phyloP scores from a whole-genome alignment of 768 basidiomycete species.

The Lactarius sp. region DNA sequence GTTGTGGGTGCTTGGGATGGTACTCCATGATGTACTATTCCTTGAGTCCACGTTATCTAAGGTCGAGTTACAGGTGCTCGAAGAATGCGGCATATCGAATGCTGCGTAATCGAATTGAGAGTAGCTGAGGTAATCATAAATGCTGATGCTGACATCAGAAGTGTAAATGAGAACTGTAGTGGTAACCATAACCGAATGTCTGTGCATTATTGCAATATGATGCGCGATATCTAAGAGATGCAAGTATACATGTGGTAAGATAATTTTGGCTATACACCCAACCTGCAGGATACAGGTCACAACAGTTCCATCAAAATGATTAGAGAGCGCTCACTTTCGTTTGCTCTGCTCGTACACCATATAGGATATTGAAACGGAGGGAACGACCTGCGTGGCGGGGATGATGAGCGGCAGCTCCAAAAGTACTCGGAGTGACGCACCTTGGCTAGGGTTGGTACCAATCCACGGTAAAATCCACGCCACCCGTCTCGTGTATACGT shows the following conservation, averaged over 20 bases:
- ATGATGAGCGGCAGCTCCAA: neutral
- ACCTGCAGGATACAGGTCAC: constrained; percentile 1
- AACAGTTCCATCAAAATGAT: neutral
- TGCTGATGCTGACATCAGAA: neutral
- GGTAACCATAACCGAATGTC: constrained; percentile 8
- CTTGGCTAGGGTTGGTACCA: constrained; percentile 92
- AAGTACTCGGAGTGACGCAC: constrained; percentile 34
- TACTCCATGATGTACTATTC: constrained; percentile 49
- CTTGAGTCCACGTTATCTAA: neutral
- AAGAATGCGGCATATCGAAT: neutral
- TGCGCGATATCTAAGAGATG: constrained; percentile 3
- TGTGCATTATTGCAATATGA: neutral
- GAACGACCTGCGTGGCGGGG: constrained; percentile 62
- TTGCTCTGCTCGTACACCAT: constrained; percentile 89
- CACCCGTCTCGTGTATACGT: constrained; percentile 85
- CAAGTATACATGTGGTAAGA: constrained; percentile 10
- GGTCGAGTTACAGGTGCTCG: neutral
- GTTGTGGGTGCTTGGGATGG: constrained; percentile 62
- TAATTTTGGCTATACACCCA: constrained; percentile 20
- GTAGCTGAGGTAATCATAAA: neutral
- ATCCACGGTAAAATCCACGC: constrained; percentile 90
- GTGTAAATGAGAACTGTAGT: neutral
- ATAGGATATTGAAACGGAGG: constrained; percentile 95
- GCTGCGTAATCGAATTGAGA: neutral
- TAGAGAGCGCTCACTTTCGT: constrained; percentile 51